Evolutionary conservation across 2,329 filamentous ascomycete genomes (phyloP).

Genomic region (Aulographum hederae): DNA sequence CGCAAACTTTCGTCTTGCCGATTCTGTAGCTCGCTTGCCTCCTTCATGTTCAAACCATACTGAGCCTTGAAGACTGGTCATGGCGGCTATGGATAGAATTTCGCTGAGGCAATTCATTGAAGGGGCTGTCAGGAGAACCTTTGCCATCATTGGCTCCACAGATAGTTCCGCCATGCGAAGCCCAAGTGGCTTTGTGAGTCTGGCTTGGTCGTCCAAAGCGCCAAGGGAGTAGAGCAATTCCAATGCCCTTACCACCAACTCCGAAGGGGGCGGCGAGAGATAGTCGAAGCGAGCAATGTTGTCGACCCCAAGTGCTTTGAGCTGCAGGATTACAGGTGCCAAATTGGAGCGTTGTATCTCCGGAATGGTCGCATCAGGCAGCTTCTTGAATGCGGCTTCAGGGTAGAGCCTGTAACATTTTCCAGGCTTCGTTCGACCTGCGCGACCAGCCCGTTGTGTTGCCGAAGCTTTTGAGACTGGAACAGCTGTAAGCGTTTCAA

Average conservation of each 20-base stretch:
- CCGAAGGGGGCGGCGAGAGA: constrained; percentile 66
- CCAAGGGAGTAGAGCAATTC: constrained; percentile 78
- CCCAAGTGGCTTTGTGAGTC: constrained; percentile 77
- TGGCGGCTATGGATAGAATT: constrained; percentile 80
- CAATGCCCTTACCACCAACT: constrained; percentile 68
- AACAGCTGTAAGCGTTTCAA: constrained; percentile 69
- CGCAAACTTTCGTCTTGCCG: constrained; percentile 61
- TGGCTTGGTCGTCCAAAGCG: constrained; percentile 75
- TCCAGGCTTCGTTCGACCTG: constrained; percentile 72
- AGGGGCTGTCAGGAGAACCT: constrained; percentile 59
- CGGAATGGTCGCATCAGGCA: constrained; percentile 60
- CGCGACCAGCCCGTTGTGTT: constrained; percentile 77
- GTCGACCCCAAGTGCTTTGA: constrained; percentile 89
- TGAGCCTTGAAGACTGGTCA: constrained; percentile 71
- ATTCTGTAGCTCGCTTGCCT: constrained; percentile 58
- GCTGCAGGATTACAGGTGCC: constrained; percentile 70
- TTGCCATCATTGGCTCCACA: constrained; percentile 90
- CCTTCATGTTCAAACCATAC: constrained; percentile 71
- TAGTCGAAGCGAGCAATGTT: constrained; percentile 87
- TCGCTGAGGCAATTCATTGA: constrained; percentile 67
- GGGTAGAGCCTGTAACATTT: constrained; percentile 93
- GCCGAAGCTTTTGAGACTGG: constrained; percentile 81
- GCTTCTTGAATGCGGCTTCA: constrained; percentile 45
- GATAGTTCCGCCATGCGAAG: constrained; percentile 82
- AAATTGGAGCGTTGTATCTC: constrained; percentile 89